Conservation (phyloP, 805 yeast genomes). For the Brettanomyces nanus region DNA sequence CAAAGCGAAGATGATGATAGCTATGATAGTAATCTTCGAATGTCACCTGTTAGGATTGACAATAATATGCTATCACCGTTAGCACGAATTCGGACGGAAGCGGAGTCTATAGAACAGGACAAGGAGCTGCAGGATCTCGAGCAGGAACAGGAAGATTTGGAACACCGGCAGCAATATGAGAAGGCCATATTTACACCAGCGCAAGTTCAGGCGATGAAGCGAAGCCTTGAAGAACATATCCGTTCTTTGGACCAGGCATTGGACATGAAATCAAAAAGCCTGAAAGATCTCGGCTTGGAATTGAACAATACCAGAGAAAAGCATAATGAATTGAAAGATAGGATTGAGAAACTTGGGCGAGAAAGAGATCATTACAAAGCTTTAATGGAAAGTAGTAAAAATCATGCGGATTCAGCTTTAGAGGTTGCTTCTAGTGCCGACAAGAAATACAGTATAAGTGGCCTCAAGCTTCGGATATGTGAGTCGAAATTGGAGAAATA, state of each 20-base stretch:
- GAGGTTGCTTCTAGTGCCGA: constrained; percentile 7
- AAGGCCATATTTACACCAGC: constrained; percentile 1
- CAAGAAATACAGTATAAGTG: constrained; percentile 8
- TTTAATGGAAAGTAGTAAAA: constrained; percentile 10
- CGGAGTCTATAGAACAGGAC: not conserved
- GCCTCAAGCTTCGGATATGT: constrained; percentile 8
- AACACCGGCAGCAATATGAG: constrained; percentile 7
- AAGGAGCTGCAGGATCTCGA: constrained; percentile 10
- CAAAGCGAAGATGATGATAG: constrained; percentile 3
- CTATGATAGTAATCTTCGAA: constrained; percentile 6
- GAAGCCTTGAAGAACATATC: not conserved
- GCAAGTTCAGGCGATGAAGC: constrained; percentile 1
- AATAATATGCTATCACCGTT: constrained; percentile 12
- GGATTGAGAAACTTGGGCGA: constrained; percentile 6
- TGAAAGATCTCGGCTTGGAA: not conserved
- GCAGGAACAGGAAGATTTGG: constrained; percentile 9
- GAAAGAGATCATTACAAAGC: constrained; percentile 12
- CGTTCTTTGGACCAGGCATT: not conserved
- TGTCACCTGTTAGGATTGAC: constrained; percentile 20
- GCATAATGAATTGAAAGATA: constrained; percentile 6
- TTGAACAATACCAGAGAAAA: not conserved
- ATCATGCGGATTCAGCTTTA: constrained; percentile 14
- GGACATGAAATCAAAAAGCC: not conserved
- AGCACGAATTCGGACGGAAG: constrained; percentile 1
- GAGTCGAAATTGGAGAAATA: constrained; percentile 13